These are phyloP conservation scores for Arthrinium puccinioides DNA, from an alignment of 2,329 filamentous ascomycete genomes.

Conservation along the genomic window DNA sequence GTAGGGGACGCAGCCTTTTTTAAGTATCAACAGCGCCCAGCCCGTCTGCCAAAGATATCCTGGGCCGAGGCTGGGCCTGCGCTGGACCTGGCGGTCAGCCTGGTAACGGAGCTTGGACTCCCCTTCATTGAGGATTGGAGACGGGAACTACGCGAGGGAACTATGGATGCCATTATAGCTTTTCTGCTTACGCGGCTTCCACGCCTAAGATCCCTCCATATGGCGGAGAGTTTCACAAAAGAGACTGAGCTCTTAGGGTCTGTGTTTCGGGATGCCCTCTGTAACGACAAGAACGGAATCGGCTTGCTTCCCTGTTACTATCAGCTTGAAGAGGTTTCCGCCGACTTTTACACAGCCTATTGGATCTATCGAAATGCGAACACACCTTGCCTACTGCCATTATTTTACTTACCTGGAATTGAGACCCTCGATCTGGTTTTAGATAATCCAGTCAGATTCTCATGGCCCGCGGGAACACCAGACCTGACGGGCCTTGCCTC, in stretches of 20 bases:
- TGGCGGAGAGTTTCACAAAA: not conserved
- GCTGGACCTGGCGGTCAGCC: not conserved
- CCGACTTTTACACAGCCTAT: not conserved
- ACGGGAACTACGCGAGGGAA: not conserved
- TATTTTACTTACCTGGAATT: constrained; percentile 1
- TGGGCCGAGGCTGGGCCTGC: not conserved
- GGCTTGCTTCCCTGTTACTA: not conserved
- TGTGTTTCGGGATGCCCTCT: not conserved
- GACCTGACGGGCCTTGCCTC: not conserved
- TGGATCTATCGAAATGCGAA: not conserved
- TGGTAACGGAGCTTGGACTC: not conserved
- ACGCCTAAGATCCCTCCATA: not conserved
- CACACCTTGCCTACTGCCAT: not conserved
- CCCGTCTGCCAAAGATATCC: not conserved
- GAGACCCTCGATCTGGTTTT: not conserved
- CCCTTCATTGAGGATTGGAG: not conserved
- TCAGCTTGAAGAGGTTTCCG: not conserved
- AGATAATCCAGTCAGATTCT: not conserved
- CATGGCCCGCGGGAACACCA: not conserved
- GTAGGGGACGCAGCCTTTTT: not conserved
- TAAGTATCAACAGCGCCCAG: not conserved
- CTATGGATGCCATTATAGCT: not conserved
- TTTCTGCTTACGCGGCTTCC: not conserved
- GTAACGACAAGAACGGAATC: not conserved
- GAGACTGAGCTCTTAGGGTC: not conserved